Evolutionary conservation across 2,329 filamentous ascomycete genomes (phyloP), one percentile per base, ranked within the genome.

Genomic region (Cytospora mali): DNA sequence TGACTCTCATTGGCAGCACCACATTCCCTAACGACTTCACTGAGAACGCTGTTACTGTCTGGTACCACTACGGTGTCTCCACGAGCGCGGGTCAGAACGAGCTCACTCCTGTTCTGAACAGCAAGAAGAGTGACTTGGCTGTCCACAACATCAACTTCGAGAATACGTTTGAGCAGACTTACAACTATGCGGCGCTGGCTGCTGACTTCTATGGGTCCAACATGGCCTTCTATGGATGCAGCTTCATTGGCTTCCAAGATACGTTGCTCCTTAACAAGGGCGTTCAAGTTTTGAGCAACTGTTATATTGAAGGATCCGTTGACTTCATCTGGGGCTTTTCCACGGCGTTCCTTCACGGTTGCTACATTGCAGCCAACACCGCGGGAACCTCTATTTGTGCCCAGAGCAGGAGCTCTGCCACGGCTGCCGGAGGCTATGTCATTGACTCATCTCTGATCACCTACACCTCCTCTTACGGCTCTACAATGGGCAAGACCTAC

Each of bases 91-190:
- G 72, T 9, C 68, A 76, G 29, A 71, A 81, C 55, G 79, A 81
- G 62, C 66, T 72, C 50, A 81, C 79, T 0, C 78, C 79, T 0
- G 72, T 80, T 11, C 72, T 81, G 50, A 75, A 79, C 65, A 73
- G 74, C 56, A 80, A 80, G 71, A 80, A 79, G 58, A 76, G 71
- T 0, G 61, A 70, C 63, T 74, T 83, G 61, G 81, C 80, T 63
- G 73, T 83, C 11, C 83, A 83, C 74, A 83, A 83, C 66, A 75
- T 84, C 70, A 80, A 83, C 67, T 72, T 75, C 54, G 56, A 67
- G 63, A 75, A 75, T 64, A 71, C 69, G 2, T 74, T 67, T 50
- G 62, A 66, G 21, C 67, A 69, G 55, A 63, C 67, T 25, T 42
- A 66, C 11, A 69, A 66, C 61, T 69, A 68, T 6, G 70, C 69